These are phyloP conservation scores for Syzygium aqueum DNA, from an alignment of 345 rosid genomes.

Conservation along the genomic window DNA sequence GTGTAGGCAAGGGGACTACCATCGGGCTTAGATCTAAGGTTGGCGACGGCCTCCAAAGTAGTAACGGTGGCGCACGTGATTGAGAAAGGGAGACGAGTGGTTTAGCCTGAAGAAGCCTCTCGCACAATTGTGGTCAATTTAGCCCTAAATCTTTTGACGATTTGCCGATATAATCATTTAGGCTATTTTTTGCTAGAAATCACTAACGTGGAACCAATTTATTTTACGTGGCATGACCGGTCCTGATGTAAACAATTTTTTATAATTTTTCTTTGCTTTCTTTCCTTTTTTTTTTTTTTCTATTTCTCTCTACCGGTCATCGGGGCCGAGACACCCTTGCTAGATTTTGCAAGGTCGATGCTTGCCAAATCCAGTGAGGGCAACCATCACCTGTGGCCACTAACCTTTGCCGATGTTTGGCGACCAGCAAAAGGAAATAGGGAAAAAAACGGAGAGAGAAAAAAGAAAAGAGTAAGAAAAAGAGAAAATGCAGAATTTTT, in stretches of 20 bases:
- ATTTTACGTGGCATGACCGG: rapidly evolving
- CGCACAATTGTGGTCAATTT: background rate
- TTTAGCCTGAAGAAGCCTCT: background rate
- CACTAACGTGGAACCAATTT: rapidly evolving
- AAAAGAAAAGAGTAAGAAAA: background rate
- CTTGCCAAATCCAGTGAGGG: too few species aligned
- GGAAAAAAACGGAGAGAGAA: background rate
- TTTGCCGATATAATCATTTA: rapidly evolving
- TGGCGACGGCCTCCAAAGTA: background rate
- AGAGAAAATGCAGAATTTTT: background rate
- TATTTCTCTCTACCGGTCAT: rapidly evolving
- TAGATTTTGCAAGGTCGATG: too few species aligned
- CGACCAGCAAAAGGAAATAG: rapidly evolving
- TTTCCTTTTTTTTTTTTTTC: background rate
- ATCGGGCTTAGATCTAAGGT: background rate
- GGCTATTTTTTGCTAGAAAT: rapidly evolving
- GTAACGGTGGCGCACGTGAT: background rate
- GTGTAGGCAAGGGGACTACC: background rate
- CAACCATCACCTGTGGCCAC: background rate
- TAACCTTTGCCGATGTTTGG: background rate
- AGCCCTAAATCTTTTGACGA: background rate
- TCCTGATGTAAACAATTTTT: too few species aligned
- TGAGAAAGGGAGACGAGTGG: background rate
- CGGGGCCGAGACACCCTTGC: background rate
- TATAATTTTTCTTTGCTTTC: background rate